Evolutionary conservation across 2,329 filamentous ascomycete species (phyloP).

Genomic region (Xylariaceae sp.): DNA sequence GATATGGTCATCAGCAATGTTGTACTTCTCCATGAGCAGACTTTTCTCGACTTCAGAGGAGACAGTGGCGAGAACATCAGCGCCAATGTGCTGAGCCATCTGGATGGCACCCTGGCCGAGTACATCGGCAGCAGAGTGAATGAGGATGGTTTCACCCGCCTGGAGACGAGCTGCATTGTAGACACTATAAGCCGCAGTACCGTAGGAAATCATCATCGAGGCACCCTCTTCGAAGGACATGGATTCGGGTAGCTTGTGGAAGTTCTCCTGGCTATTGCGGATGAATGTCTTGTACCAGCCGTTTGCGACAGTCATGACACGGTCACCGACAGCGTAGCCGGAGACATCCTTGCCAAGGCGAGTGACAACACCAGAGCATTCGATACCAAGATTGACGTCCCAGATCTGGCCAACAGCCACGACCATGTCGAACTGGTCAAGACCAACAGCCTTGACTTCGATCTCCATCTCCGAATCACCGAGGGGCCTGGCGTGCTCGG

Average conservation of each 20-base stretch:
- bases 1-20: conserved; percentile 26
- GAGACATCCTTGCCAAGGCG: conserved; percentile 26
- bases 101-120: conserved; percentile 27
- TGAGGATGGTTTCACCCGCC: conserved; percentile 27
- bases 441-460: conserved; percentile 27
- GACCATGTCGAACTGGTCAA: conserved; percentile 29
- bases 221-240: conserved; percentile 29
- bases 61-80: conserved; percentile 26
- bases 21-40: conserved; percentile 25
- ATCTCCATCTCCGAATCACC: conserved; percentile 27
- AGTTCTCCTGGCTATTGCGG: conserved; percentile 26
- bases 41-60: conserved; percentile 28
- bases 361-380: conserved; percentile 27
- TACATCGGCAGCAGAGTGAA: conserved; percentile 27
- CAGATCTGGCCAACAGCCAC: conserved; percentile 27
- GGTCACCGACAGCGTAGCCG: conserved; percentile 24
- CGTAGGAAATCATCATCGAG: conserved; percentile 27
- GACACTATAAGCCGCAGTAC: conserved; percentile 27
- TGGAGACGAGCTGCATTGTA: conserved; percentile 28
- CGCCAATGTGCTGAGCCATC: conserved; percentile 27
- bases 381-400: conserved; percentile 28
- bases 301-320: conserved; percentile 24
- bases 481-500: conserved; percentile 21
- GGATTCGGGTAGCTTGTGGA: conserved; percentile 28
- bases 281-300: conserved; percentile 29